Base-by-base conservation (phyloP, 495 filamentous ascomycete genomes). In the Penicillium dipodomyicola region DNA sequence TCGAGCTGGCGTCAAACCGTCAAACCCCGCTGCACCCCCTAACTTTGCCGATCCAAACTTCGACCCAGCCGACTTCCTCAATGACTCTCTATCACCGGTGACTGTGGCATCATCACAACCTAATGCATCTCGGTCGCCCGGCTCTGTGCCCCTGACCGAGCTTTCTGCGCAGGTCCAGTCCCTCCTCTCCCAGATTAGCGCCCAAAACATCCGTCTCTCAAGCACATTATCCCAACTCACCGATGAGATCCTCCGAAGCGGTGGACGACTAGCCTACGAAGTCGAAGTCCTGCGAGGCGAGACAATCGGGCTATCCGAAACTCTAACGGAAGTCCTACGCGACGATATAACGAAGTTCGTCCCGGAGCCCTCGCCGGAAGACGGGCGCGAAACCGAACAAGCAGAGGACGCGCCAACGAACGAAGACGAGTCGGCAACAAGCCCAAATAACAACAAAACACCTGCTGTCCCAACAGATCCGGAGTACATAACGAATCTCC, bases 271-370 rank as follows among this genome's bases (percentile, higher is more conserved):
- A 20, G 90, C 92, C 25, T 98, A 98, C 71, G 91, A 97, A 64
- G 93, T 98, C 9, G 94, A 98, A 67, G 82, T 97, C 8, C 72
- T 98, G 9, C 85, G 92, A 7, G 92, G 92, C 50, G 94, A 97
- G 66, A 85, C 91, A 0, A 77, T 90, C 17, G 81, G 84, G 30
- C 71, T 96, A 43, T 85, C 87, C 0, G 92, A 96, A 59, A 76
- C 87, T 6, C 72, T 98, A 56, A 83, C 84, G 0, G 90, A 93
- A 57, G 77, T 78, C 0, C 71, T 96, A 23, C 77, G 82, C 11
- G 78, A 84, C 3, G 87, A 92, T 54, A 84, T 96, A 22, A 71
- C 67, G 25, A 84, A 82, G 54, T 92, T 96, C 54, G 78, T 89
- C 6, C 84, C 84, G 0, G 75, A 72, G 1, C 77, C 80, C 17